Conservation (phyloP, 1,284 basidiomycete species). For the Boletus semigastroideus region DNA sequence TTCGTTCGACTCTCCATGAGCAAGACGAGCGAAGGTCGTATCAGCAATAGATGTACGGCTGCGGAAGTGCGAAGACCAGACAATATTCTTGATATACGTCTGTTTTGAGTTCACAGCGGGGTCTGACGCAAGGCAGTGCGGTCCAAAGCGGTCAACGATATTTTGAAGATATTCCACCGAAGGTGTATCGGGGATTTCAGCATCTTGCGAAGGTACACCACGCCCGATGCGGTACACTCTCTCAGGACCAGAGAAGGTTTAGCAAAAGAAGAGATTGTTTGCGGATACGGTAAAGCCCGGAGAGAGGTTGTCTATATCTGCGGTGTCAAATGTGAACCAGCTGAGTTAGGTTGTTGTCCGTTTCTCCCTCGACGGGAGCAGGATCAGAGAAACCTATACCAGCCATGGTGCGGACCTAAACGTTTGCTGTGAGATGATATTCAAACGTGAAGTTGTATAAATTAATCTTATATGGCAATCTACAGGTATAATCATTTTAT, state of each 20-base stretch:
- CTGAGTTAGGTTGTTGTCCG: background rate
- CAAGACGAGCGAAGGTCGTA: constrained; percentile 29
- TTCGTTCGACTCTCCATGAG: background rate
- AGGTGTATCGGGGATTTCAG: constrained; percentile 30
- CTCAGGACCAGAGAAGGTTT: constrained; percentile 7
- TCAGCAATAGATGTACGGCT: constrained; percentile 37
- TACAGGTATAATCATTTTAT: too few relatives aligned
- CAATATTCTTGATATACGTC: constrained; percentile 17
- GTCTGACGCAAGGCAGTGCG: constrained; percentile 18
- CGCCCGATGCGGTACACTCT: constrained; percentile 33
- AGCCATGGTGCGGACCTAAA: constrained; percentile 5
- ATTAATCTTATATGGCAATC: too few relatives aligned
- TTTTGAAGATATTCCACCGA: constrained; percentile 35
- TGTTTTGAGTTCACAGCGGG: constrained; percentile 15
- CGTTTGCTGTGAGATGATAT: background rate
- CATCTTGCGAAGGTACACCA: constrained; percentile 30
- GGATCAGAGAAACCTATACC: constrained; percentile 11
- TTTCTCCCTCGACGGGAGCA: background rate
- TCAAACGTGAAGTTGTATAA: background rate
- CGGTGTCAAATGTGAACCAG: constrained; percentile 1
- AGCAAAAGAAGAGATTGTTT: constrained; percentile 27
- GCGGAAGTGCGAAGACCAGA: constrained; percentile 40
- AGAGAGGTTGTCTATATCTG: background rate
- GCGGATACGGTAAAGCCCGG: constrained; percentile 4
- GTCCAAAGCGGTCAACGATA: constrained; percentile 35